Evolutionary conservation across 163 green algal species (phyloP).

Genomic region (Smithsoniella earleae): DNA sequence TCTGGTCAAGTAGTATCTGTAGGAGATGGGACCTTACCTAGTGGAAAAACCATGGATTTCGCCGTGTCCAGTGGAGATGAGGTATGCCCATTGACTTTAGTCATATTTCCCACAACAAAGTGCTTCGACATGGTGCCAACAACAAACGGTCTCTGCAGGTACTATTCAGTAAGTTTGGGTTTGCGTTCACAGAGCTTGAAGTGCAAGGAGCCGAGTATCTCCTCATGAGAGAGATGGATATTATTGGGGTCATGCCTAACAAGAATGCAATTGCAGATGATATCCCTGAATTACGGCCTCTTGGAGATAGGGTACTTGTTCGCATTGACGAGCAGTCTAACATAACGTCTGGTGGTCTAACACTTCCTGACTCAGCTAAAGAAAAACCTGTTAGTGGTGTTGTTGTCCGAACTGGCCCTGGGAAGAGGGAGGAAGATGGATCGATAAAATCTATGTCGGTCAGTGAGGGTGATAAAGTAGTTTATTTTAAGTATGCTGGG

Average conservation of each 20-base stretch:
- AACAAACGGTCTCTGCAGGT: slow-evolving; percentile 42
- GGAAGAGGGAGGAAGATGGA: slow-evolving; percentile 58
- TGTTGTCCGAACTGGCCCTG: slow-evolving; percentile 70
- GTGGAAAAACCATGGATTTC: background rate
- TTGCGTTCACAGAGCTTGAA: slow-evolving; percentile 78
- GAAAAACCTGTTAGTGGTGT: slow-evolving; percentile 73
- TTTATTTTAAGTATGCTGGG: slow-evolving; percentile 96
- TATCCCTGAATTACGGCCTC: slow-evolving; percentile 70
- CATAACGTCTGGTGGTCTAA: slow-evolving; percentile 75
- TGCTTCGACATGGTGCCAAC: too few relatives aligned
- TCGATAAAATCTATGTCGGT: background rate
- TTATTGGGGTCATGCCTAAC: slow-evolving; percentile 75
- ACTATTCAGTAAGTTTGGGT: slow-evolving; percentile 90
- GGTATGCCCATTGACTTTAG: too few relatives aligned
- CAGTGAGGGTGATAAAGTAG: slow-evolving; percentile 55
- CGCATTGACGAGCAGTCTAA: slow-evolving; percentile 64
- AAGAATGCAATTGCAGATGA: slow-evolving; percentile 65
- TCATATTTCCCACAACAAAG: too few relatives aligned
- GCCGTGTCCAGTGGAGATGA: slow-evolving; percentile 3
- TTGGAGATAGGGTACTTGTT: slow-evolving; percentile 78
- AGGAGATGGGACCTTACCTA: slow-evolving; percentile 37
- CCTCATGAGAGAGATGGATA: slow-evolving; percentile 79
- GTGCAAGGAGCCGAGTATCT: slow-evolving; percentile 55
- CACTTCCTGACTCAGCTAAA: slow-evolving; percentile 82
- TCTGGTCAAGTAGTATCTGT: slow-evolving; percentile 54